Conservation (phyloP, 2,329 filamentous ascomycete species). For the Aspergillus sp. region DNA sequence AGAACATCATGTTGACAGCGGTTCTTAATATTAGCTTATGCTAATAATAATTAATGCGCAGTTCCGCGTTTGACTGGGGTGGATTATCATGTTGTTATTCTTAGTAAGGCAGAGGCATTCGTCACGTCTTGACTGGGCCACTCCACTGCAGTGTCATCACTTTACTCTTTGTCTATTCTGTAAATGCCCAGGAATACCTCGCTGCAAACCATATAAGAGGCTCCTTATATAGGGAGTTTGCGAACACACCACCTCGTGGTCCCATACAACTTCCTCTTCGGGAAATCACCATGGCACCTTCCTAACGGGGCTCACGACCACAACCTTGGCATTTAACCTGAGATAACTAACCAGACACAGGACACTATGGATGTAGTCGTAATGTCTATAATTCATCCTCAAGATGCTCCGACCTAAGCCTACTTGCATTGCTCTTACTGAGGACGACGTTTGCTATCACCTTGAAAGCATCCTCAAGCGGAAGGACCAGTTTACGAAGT, state of each 20-base stretch:
- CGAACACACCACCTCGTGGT: conserved; percentile 2
- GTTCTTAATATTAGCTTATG: not conserved
- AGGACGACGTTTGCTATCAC: conserved; percentile 38
- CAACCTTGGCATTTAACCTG: not conserved
- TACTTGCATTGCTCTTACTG: conserved; percentile 37
- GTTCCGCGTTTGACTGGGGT: conserved; percentile 1
- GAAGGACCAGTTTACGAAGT: conserved; percentile 21
- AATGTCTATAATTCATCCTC: not conserved
- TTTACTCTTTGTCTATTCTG: not conserved
- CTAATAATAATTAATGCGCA: not conserved
- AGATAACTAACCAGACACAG: not conserved
- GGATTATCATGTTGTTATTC: conserved; percentile 19
- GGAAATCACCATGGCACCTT: conserved; percentile 13
- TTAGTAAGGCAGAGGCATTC: conserved; percentile 23
- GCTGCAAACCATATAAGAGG: not conserved
- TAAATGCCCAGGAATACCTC: not conserved
- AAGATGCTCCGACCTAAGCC: conserved; percentile 42
- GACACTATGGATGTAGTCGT: not conserved
- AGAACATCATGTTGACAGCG: not conserved
- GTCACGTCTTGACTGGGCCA: conserved; percentile 16
- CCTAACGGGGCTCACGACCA: not conserved
- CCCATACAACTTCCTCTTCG: conserved; percentile 13
- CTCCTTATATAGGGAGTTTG: not conserved
- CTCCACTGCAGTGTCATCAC: conserved; percentile 10
- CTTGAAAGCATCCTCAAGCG: conserved; percentile 30